phyloP scores from a whole-genome alignment of 148 eudicot genomes.

The Mesembryanthemum crystallinum region DNA sequence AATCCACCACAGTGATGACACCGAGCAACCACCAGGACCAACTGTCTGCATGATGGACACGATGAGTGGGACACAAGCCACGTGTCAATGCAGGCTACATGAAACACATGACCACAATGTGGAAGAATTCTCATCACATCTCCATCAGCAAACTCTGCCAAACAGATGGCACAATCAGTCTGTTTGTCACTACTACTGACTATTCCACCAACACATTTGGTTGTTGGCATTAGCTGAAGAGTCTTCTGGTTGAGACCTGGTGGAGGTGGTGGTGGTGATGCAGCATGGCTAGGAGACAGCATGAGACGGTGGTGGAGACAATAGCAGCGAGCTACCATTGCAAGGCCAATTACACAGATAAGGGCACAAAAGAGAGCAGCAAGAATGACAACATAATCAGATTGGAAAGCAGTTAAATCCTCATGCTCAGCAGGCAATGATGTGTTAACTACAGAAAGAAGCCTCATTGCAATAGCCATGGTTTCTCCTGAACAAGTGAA shows the following conservation, averaged over 20 bases:
- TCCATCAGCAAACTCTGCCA: slow-evolving; percentile 52
- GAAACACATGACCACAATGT: slow-evolving; percentile 61
- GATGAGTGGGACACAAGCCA: slow-evolving; percentile 68
- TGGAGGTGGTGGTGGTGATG: slow-evolving; percentile 34
- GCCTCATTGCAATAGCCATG: slow-evolving; percentile 25
- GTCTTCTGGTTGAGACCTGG: slow-evolving; percentile 54
- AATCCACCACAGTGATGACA: slow-evolving; percentile 48
- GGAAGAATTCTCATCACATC: slow-evolving; percentile 57
- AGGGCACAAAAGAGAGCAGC: slow-evolving; percentile 59
- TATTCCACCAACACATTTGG: slow-evolving; percentile 33
- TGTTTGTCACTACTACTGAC: slow-evolving; percentile 24
- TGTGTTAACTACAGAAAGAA: slow-evolving; percentile 31
- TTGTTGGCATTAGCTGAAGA: slow-evolving; percentile 44
- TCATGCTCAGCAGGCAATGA: slow-evolving; percentile 23
- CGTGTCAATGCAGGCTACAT: slow-evolving; percentile 55
- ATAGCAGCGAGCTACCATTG: slow-evolving; percentile 48
- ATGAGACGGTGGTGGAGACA: slow-evolving; percentile 38
- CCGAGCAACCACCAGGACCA: slow-evolving; percentile 38
- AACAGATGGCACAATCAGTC: slow-evolving; percentile 56
- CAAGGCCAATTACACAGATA: slow-evolving; percentile 56
- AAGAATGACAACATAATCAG: slow-evolving; percentile 52
- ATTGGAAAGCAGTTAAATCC: slow-evolving; percentile 23
- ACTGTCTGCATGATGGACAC: slow-evolving; percentile 66
- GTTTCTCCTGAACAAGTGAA: not conserved
- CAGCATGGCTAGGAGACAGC: slow-evolving; percentile 7